Conservation (phyloP, 257 asterid genomes). For the Petrea volubilis region DNA sequence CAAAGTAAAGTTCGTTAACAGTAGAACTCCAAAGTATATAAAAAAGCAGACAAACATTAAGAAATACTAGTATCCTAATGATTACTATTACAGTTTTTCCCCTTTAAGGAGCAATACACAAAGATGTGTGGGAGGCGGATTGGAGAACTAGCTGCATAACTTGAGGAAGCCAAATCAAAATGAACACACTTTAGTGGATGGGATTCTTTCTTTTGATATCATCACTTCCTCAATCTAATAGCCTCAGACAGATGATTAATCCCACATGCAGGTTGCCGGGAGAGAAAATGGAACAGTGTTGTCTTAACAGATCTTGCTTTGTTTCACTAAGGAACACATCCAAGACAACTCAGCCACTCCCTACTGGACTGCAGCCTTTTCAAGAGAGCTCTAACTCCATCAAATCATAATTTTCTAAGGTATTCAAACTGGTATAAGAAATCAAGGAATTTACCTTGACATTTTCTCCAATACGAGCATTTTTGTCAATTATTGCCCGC, state of each 20-base stretch:
- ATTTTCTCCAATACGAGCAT: slow-evolving; percentile 60
- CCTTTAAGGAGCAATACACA: too few relatives aligned
- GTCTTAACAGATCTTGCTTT: neutral
- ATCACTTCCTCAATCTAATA: too few relatives aligned
- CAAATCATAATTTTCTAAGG: neutral
- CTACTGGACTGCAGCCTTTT: neutral
- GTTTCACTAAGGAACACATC: too few relatives aligned
- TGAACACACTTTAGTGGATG: too few relatives aligned
- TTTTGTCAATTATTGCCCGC: slow-evolving; percentile 70
- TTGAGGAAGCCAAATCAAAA: too few relatives aligned
- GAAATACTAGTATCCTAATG: too few relatives aligned
- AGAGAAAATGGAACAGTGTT: neutral
- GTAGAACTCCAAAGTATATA: too few relatives aligned
- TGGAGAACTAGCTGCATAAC: too few relatives aligned
- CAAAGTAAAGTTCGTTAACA: neutral
- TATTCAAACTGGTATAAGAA: neutral
- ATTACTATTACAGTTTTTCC: too few relatives aligned
- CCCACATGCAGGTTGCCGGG: neutral
- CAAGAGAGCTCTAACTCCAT: neutral
- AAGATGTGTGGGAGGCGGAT: too few relatives aligned
- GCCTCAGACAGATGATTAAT: too few relatives aligned
- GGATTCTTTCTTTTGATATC: too few relatives aligned
- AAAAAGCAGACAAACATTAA: neutral
- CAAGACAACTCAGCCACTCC: neutral
- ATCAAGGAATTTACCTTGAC: slow-evolving; percentile 43